A percentile compares a stretch with the other conserved stretches of the same genome.
Evolutionary conservation across 192 early-diverging fungal genomes (phyloP).

Genomic region (Tieghemiomyces parasiticus): DNA sequence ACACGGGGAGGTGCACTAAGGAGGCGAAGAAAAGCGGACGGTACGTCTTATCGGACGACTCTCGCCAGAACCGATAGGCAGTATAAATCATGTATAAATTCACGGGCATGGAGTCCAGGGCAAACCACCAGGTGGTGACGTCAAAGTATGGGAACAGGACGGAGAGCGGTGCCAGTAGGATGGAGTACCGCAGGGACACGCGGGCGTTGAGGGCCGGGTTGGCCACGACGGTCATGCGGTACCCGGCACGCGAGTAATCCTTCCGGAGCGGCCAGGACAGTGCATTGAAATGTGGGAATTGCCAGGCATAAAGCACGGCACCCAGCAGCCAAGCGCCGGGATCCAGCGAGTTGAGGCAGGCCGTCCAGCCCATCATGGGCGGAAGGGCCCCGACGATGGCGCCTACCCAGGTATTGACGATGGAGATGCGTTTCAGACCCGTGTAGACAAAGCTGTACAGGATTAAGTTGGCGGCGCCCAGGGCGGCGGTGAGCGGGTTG

Average conservation of each 20-base stretch:
- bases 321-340: slow-evolving; percentile 71
- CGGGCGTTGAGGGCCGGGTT: slow-evolving; percentile 79
- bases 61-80: slow-evolving; percentile 66
- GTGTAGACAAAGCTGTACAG: slow-evolving; percentile 87
- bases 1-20: slow-evolving; percentile 72
- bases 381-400: slow-evolving; percentile 93
- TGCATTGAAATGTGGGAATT: slow-evolving; percentile 98
- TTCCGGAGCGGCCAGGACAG: slow-evolving; percentile 78
- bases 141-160: slow-evolving; percentile 67
- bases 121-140: slow-evolving; percentile 64
- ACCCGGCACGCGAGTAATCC: slow-evolving; percentile 95
- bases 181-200: slow-evolving; percentile 66
- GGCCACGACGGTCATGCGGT: slow-evolving; percentile 85
- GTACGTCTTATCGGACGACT: slow-evolving; percentile 66
- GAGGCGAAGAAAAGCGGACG: slow-evolving; percentile 82
- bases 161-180: slow-evolving; percentile 15
- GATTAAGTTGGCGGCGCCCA: slow-evolving; percentile 76
- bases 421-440: slow-evolving; percentile 79
- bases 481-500: slow-evolving; percentile 68
- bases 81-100: slow-evolving; percentile 59
- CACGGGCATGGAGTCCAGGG: slow-evolving; percentile 52
- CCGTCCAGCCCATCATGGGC: slow-evolving; percentile 96
- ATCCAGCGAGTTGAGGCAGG: slow-evolving; percentile 38
- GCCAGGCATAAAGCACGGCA: slow-evolving; percentile 83
- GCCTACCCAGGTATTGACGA: slow-evolving; percentile 94